phyloP scores from a whole-genome alignment of 2,329 filamentous ascomycete species.

The Paraphoma sp. region DNA sequence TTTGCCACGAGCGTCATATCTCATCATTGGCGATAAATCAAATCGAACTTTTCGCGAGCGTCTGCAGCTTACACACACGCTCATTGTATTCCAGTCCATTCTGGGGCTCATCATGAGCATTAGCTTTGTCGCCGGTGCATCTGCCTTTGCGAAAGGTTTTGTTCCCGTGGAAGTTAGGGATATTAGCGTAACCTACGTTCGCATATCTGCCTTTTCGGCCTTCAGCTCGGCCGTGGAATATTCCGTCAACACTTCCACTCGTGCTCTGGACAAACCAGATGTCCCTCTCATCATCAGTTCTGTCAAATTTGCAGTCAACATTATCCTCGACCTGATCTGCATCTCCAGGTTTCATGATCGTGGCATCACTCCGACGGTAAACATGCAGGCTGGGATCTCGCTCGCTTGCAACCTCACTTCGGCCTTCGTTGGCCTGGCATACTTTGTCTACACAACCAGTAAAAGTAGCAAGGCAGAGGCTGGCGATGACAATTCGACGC shows the following conservation, averaged over 20 bases:
- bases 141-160: conserved; percentile 65
- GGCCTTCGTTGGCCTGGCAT: conserved; percentile 58
- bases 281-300: conserved; percentile 71
- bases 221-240: conserved; percentile 69
- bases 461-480: conserved; percentile 36
- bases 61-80: conserved; percentile 66
- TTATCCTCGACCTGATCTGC: conserved; percentile 69
- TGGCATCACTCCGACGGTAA: conserved; percentile 61
- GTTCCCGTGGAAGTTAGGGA: conserved; percentile 66
- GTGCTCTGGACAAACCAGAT: conserved; percentile 72
- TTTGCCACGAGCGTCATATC: conserved; percentile 71
- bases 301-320: conserved; percentile 70
- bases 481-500: conserved; percentile 10
- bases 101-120: conserved; percentile 68
- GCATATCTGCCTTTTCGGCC: conserved; percentile 68
- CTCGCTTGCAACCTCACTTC: conserved; percentile 59
- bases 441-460: conserved; percentile 60
- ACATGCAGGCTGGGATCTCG: conserved; percentile 69
- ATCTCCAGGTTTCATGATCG: conserved; percentile 71
- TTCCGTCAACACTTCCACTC: conserved; percentile 66
- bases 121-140: conserved; percentile 62
- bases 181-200: conserved; percentile 68
- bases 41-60: conserved; percentile 60
- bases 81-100: conserved; percentile 60
- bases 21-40: conserved; percentile 70